Base-by-base conservation (phyloP, 108 stramenopile species). In the Nitzschia inconspicua region DNA sequence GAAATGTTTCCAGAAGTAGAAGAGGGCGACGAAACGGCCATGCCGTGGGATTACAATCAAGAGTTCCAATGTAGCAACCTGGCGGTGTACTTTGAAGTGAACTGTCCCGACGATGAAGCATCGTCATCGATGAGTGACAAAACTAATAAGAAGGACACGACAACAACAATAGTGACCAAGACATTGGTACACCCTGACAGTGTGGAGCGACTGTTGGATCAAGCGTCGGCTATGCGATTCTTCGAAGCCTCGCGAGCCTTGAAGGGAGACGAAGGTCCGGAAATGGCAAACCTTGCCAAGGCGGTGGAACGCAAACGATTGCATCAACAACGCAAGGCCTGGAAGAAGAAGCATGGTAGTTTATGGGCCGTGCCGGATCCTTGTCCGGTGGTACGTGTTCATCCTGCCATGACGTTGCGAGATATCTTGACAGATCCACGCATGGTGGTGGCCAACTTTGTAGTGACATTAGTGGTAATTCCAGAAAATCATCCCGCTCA, bases 41-140 rank as follows among this genome's bases (percentile, higher is more conserved):
- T 91, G 68, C 76, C 79, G 40, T 94, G 93, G 93, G 93, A 94
- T 63, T 83, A 74, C 68, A 85, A 88, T 60, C 86, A 94, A 41
- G 87, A 89, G 63, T 94, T 89, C 54, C 63, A 37, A 44, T 94
- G 93, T 65, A 84, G 82, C 65, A 85, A 89, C 26, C 70, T 94
- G 37, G 88, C 89, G 3, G 78, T 89, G 8, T 94, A 94, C 68
- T 91, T 94, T 72, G 93, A 94, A 58, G 79, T 94, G 29, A 79
- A 89, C 65, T 74, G 77, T 47, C 51, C 52, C 5, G 65, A 59
- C 18, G 54, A 57, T 34, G 62, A 20, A 18, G 36, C 16, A 5
- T n/a, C n/a, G n/a, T 13, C 62, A 63, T 16, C 3, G 24, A 2
- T n/a, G 29, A 23, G 37, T n/a, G n/a, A 51, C 24, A 19, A 8